Conservation (phyloP, 2,329 filamentous ascomycete species). For the Dactylellina drechsleri region DNA sequence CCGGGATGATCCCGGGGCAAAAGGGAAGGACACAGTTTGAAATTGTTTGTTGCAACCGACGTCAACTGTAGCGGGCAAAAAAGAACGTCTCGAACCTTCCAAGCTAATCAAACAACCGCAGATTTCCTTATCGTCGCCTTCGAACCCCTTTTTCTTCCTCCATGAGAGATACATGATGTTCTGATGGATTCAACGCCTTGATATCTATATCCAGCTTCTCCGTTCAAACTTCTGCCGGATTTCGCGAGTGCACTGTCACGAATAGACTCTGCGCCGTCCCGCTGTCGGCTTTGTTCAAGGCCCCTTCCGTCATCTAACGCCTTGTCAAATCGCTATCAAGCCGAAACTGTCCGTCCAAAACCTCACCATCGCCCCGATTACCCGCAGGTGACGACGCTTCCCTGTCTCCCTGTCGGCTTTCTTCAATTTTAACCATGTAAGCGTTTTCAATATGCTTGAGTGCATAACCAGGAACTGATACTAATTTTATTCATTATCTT, state of each 20-base stretch:
- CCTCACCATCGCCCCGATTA: constrained; percentile 1
- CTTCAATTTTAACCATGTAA: constrained; percentile 34
- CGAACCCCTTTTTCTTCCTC: constrained; percentile 2
- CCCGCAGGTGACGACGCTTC: constrained; percentile 34
- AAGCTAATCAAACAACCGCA: neutral
- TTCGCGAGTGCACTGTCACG: constrained; percentile 8
- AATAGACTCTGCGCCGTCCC: constrained; percentile 4
- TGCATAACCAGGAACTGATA: too few species aligned
- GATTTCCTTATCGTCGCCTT: neutral
- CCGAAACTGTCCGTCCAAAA: constrained; percentile 5
- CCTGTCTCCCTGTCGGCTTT: constrained; percentile 39
- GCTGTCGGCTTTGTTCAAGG: constrained; percentile 15
- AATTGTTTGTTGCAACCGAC: constrained; percentile 41
- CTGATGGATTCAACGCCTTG: too few species aligned
- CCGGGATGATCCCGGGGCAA: too few species aligned
- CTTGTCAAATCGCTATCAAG: constrained; percentile 10
- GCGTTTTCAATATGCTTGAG: neutral
- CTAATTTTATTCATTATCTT: neutral
- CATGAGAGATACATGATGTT: neutral
- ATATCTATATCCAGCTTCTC: too few species aligned
- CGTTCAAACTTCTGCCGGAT: neutral
- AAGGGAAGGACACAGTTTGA: constrained; percentile 5
- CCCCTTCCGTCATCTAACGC: constrained; percentile 11
- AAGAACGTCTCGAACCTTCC: constrained; percentile 15
- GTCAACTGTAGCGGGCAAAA: constrained; percentile 6